Evolutionary conservation across 768 basidiomycete genomes (phyloP).

Genomic region (Termitomyces sp.): DNA sequence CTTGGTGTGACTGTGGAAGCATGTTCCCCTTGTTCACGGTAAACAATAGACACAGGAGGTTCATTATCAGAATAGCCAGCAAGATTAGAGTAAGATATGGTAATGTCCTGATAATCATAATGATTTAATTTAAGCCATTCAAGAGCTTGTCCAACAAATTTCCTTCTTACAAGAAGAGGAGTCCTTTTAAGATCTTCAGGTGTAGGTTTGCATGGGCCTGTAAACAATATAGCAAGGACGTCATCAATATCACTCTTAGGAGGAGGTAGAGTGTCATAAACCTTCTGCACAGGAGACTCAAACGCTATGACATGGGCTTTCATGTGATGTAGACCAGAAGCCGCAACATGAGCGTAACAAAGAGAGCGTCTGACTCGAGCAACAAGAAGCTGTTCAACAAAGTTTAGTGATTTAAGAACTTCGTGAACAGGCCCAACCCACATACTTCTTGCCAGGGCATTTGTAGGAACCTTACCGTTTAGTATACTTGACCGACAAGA

Average conservation of each 20-base stretch:
- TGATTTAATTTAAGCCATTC: slow-evolving; percentile 34
- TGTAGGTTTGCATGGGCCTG: slow-evolving; percentile 21
- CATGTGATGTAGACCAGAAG: slow-evolving; percentile 10
- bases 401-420: neutral
- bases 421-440: neutral
- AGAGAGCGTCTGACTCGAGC: neutral
- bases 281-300: slow-evolving; percentile 24
- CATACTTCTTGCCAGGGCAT: neutral
- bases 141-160: slow-evolving; percentile 21
- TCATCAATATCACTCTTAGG: slow-evolving; percentile 27
- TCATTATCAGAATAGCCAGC: slow-evolving; percentile 17
- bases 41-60: slow-evolving; percentile 22
- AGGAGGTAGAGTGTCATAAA: slow-evolving; percentile 31
- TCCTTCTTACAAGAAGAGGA: slow-evolving; percentile 27
- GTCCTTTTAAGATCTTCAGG: slow-evolving; percentile 22
- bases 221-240: slow-evolving; percentile 28
- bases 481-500: too few relatives aligned
- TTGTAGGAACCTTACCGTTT: neutral
- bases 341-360: neutral
- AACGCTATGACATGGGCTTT: slow-evolving; percentile 29
- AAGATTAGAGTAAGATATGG: slow-evolving; percentile 24
- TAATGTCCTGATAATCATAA: slow-evolving; percentile 25
- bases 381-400: neutral
- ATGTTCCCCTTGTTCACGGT: too few relatives aligned
- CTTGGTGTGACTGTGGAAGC: too few relatives aligned